Conservation (phyloP, 2,329 filamentous ascomycete species). For the Leptographium procerum region DNA sequence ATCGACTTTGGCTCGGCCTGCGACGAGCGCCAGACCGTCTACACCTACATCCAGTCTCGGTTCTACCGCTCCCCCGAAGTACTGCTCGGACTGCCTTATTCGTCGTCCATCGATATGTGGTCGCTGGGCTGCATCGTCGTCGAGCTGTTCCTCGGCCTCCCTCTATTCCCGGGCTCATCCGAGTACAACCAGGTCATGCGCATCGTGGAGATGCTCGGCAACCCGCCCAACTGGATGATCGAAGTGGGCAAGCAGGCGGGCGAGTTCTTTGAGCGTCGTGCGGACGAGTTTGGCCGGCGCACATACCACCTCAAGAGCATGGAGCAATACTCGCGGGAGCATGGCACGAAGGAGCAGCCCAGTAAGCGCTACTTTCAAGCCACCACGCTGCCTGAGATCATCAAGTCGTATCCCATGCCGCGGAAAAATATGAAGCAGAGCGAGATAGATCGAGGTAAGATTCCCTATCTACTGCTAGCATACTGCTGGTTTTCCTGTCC, state of each 20-base stretch:
- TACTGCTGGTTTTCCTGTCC: too few species aligned
- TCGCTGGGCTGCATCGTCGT: constrained; percentile 97
- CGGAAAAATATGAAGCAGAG: constrained; percentile 98
- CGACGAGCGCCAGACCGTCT: constrained; percentile 95
- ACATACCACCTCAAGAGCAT: constrained; percentile 91
- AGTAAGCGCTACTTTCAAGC: constrained; percentile 99
- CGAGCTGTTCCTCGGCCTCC: constrained; percentile 88
- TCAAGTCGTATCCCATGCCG: constrained; percentile 95
- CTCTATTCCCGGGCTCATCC: constrained; percentile 90
- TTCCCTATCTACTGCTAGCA: too few species aligned
- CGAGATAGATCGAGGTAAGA: constrained; percentile 86
- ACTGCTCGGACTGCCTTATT: constrained; percentile 88
- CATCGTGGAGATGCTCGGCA: constrained; percentile 95
- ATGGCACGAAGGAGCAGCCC: constrained; percentile 92
- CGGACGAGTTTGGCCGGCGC: constrained; percentile 84
- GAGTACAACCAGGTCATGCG: constrained; percentile 97
- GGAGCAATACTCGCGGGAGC: constrained; percentile 94
- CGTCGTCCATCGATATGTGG: constrained; percentile 99
- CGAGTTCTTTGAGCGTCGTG: constrained; percentile 89
- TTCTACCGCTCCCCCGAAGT: constrained; percentile 98
- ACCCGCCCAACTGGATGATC: constrained; percentile 97
- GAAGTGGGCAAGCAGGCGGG: constrained; percentile 97
- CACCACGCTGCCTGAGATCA: constrained; percentile 88
- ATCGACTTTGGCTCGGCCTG: constrained; percentile 99
- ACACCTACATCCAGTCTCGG: constrained; percentile 96